A percentile compares a stretch with the other conserved stretches of the same genome.
Evolutionary conservation across 1,139 yeast genomes (phyloP).

Genomic region (Yamadazyma buinensis): DNA sequence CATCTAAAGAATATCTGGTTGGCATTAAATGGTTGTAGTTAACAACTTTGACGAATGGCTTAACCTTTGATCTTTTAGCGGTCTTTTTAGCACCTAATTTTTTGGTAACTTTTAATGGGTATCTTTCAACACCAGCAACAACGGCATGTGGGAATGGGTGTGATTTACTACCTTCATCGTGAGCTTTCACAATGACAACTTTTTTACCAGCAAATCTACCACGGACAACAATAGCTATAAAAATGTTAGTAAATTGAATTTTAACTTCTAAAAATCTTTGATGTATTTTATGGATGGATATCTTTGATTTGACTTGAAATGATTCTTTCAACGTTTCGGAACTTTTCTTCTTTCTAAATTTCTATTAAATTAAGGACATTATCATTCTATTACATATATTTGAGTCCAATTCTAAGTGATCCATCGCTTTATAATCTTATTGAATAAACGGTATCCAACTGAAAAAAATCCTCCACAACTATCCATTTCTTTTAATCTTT

Average conservation of each 20-base stretch:
- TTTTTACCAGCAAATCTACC: constrained; percentile 99
- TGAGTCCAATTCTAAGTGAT: too few relatives aligned
- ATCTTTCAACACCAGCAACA: constrained; percentile 99
- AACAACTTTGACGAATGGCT: constrained; percentile 98
- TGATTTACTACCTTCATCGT: constrained; percentile 98
- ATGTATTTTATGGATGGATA: too few relatives aligned
- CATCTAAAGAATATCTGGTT: constrained; percentile 98
- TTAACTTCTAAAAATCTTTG: too few relatives aligned
- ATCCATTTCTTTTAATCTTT: too few relatives aligned
- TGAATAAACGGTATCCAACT: too few relatives aligned
- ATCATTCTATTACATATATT: too few relatives aligned
- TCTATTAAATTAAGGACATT: too few relatives aligned
- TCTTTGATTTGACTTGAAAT: too few relatives aligned
- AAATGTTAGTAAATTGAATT: constrained; percentile 36
- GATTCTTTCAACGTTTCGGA: too few relatives aligned
- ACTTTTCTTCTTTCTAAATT: too few relatives aligned
- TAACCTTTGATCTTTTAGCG: constrained; percentile 96
- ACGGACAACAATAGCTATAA: constrained; percentile 92
- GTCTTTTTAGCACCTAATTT: constrained; percentile 94
- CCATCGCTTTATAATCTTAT: too few relatives aligned
- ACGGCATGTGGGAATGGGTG: constrained; percentile 99
- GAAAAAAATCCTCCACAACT: too few relatives aligned
- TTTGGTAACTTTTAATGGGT: constrained; percentile 96
- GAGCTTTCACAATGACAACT: constrained; percentile 98
- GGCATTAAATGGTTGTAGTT: constrained; percentile 99